Evolutionary conservation across 495 filamentous ascomycete genomes (phyloP).

Genomic region (Bryoglossum gracile): DNA sequence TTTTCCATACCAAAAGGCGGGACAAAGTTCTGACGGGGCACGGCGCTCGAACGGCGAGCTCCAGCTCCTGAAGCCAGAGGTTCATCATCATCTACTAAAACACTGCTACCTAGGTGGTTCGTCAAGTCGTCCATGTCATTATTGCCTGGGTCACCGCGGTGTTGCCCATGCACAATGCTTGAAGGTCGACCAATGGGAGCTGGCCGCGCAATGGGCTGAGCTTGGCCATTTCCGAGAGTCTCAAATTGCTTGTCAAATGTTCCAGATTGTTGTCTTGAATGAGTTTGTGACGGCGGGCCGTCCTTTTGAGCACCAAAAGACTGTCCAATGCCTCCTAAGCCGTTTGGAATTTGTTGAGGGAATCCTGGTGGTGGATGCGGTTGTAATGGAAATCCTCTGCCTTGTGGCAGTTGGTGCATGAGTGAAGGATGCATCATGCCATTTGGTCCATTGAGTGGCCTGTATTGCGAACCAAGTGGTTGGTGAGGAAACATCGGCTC

Average conservation of each 20-base stretch:
- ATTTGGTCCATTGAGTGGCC: slow-evolving; percentile 49
- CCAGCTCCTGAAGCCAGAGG: slow-evolving; percentile 26
- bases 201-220: slow-evolving; percentile 68
- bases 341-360: slow-evolving; percentile 34
- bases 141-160: slow-evolving; percentile 28
- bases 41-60: slow-evolving; percentile 25
- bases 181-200: slow-evolving; percentile 83
- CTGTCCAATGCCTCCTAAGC: slow-evolving; percentile 15
- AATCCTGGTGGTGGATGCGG: slow-evolving; percentile 52
- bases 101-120: slow-evolving; percentile 85
- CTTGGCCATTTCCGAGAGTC: slow-evolving; percentile 28
- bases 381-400: slow-evolving; percentile 58
- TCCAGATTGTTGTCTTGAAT: slow-evolving; percentile 53
- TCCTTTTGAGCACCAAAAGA: slow-evolving; percentile 23
- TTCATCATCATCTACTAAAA: slow-evolving; percentile 78
- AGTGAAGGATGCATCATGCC: slow-evolving; percentile 51
- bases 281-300: slow-evolving; percentile 36
- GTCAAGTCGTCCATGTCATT: slow-evolving; percentile 65
- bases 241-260: slow-evolving; percentile 48
- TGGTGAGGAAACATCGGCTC: slow-evolving; percentile 45
- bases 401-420: slow-evolving; percentile 50
- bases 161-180: slow-evolving; percentile 53
- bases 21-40: slow-evolving; percentile 20
- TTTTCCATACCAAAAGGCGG: slow-evolving; percentile 23
- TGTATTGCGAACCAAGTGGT: slow-evolving; percentile 40